Evolutionary conservation across 2,329 filamentous ascomycete genomes (phyloP).

Genomic region (Neospermospora avenae): DNA sequence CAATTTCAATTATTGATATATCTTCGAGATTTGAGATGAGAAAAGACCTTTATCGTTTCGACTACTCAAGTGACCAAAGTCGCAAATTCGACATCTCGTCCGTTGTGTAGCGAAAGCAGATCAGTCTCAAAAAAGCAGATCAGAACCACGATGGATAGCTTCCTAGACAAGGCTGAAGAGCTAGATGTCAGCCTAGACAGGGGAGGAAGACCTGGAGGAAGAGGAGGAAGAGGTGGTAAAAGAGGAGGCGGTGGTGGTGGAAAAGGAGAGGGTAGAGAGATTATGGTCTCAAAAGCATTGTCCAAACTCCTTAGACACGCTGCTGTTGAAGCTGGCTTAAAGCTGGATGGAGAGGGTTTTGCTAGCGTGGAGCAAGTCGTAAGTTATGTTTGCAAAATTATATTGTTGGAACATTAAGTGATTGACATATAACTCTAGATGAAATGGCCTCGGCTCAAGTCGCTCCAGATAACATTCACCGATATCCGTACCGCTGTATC

Average conservation of each 20-base stretch:
- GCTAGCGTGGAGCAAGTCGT: constrained; percentile 57
- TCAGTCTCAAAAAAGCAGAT: background rate
- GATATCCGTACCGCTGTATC: constrained; percentile 70
- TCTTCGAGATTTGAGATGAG: background rate
- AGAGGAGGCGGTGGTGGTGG: constrained; percentile 19
- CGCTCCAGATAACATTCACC: constrained; percentile 67
- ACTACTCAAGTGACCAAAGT: background rate
- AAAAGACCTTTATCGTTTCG: background rate
- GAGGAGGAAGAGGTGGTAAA: constrained; percentile 13
- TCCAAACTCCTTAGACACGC: constrained; percentile 36
- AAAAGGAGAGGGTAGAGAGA: constrained; percentile 27
- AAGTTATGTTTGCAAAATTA: constrained; percentile 36
- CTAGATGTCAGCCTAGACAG: constrained; percentile 2
- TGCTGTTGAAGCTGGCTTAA: constrained; percentile 50
- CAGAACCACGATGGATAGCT: background rate
- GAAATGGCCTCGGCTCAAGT: constrained; percentile 49
- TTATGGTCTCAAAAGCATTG: constrained; percentile 34
- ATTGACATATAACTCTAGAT: constrained; percentile 24
- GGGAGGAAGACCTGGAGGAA: constrained; percentile 10
- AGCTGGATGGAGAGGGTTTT: constrained; percentile 57
- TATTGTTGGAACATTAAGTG: background rate
- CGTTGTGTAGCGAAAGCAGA: background rate
- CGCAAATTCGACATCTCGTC: background rate
- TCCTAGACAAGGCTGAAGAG: constrained; percentile 10
- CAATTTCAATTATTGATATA: background rate